Base-by-base conservation (phyloP, 352 stramenopile species). In the Phytophthora europaea region DNA sequence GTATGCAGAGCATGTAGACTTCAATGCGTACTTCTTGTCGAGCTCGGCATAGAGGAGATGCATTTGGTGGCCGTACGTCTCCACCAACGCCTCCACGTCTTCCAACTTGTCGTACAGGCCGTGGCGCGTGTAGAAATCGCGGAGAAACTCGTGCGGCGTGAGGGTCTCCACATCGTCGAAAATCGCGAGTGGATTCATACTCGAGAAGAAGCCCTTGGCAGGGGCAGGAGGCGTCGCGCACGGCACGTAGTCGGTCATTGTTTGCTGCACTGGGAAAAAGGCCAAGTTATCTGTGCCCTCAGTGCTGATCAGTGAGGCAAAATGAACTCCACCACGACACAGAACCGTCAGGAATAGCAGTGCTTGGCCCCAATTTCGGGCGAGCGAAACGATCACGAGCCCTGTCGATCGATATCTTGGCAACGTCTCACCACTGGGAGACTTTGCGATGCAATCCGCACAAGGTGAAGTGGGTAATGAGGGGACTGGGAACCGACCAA, bases 61-160 rank as follows among this genome's bases (percentile, higher is more conserved):
- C 73, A 93, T 83, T 13, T 89, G 77, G 26, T 89, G 77, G 6
- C 74, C 75, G 48, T 91, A 94, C 0, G 67, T 65, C 7, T 70
- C 67, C 2, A 94, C 82, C 13, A 94, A 72, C 3, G 81, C 80
- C 23, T 93, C 82, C 31, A 94, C 82, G 45, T 94, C 87, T 59
- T 84, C 80, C 43, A 94, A 76, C 57, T 94, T 94, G 61, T 94
- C 81, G 20, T 78, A 69, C 1, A 90, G 79, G 1, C 84, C 82
- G 38, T 78, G 81, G 28, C 82, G 78, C 12, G 85, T 91, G 78
- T 94, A 94, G 20, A 94, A 94, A 26, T 94, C 83, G 3, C 84
- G 80, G 4, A 94, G 73, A 57, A 94, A 94, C 56, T 93, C 87
- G 26, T 67, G 70, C 12, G 75, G 78, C 0, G 87, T 91, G 55